Evolutionary conservation across 2,329 filamentous ascomycete species (phyloP).

Genomic region (Elsinoe ampelina): DNA sequence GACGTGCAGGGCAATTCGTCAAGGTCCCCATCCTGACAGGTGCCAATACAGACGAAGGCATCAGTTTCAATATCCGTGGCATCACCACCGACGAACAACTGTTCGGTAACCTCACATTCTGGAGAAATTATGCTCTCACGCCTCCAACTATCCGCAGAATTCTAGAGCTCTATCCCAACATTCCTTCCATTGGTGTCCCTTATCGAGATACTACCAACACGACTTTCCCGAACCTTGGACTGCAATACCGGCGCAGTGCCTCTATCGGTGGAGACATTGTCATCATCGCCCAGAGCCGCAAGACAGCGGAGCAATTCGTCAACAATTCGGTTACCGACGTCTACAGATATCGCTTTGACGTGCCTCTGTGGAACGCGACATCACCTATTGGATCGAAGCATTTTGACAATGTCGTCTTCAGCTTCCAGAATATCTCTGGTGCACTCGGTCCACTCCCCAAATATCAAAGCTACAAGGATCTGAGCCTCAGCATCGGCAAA

Average conservation of each 20-base stretch:
- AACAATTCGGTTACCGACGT: slow-evolving; percentile 28
- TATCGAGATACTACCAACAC: slow-evolving; percentile 24
- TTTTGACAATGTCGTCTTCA: slow-evolving; percentile 43
- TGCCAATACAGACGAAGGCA: slow-evolving; percentile 43
- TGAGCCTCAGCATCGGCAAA: slow-evolving; percentile 29
- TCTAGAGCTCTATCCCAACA: slow-evolving; percentile 41
- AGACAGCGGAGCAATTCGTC: slow-evolving; percentile 35
- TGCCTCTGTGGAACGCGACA: slow-evolving; percentile 34
- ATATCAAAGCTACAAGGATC: slow-evolving; percentile 31
- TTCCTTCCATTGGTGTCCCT: slow-evolving; percentile 40
- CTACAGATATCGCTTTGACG: slow-evolving; percentile 44
- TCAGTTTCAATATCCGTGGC: slow-evolving; percentile 33
- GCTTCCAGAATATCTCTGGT: slow-evolving; percentile 44
- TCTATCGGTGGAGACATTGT: slow-evolving; percentile 41
- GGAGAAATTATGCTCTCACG: slow-evolving; percentile 40
- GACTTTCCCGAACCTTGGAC: slow-evolving; percentile 27
- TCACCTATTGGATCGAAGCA: slow-evolving; percentile 38
- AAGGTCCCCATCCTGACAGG: slow-evolving; percentile 40
- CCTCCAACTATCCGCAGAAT: slow-evolving; percentile 36
- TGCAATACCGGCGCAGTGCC: slow-evolving; percentile 38
- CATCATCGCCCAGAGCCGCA: slow-evolving; percentile 40
- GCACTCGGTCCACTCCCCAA: slow-evolving; percentile 37
- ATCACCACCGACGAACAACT: slow-evolving; percentile 37
- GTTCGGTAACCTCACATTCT: slow-evolving; percentile 34
- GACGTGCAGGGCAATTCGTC: slow-evolving; percentile 34